These are phyloP conservation scores for Ogataea glucozyma DNA, from an alignment of 805 yeast species.

Conservation along the genomic window DNA sequence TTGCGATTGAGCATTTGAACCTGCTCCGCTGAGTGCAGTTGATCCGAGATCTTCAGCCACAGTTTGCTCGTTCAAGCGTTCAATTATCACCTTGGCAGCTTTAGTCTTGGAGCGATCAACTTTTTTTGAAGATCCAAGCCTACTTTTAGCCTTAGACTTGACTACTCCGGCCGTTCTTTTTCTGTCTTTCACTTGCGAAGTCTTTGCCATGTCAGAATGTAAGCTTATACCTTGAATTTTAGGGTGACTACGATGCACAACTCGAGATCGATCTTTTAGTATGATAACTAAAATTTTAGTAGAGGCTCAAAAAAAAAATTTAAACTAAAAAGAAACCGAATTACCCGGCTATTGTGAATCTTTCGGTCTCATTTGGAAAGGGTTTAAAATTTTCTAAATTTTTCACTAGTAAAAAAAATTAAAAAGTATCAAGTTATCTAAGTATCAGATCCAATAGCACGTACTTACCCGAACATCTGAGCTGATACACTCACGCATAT, in stretches of 20 bases:
- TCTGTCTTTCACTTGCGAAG: constrained; percentile 5
- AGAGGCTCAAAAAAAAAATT: constrained; percentile 4
- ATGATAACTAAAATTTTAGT: background rate
- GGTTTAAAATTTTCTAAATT: constrained; percentile 11
- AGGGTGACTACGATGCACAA: too few species aligned
- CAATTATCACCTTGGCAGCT: constrained; percentile 28
- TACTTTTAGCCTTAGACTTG: constrained; percentile 7
- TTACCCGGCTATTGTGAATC: constrained; percentile 2
- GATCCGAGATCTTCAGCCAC: constrained; percentile 25
- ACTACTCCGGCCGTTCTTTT: constrained; percentile 1
- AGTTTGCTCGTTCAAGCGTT: constrained; percentile 28
- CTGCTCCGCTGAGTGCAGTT: constrained; percentile 16
- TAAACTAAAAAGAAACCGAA: background rate
- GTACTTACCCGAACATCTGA: too few species aligned
- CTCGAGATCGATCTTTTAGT: constrained; percentile 1
- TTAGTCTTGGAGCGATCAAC: constrained; percentile 25
- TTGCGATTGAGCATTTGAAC: constrained; percentile 1
- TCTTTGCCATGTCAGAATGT: constrained; percentile 8
- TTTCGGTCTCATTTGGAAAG: constrained; percentile 7
- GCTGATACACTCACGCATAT: background rate
- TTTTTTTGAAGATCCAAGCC: constrained; percentile 20
- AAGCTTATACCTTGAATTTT: too few species aligned
- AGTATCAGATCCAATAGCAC: too few species aligned
- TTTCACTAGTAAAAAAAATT: background rate
- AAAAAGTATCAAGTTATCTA: too few species aligned